Evolutionary conservation across 805 yeast genomes (phyloP).

Genomic region (Cyberlindnera euphorbiae): DNA sequence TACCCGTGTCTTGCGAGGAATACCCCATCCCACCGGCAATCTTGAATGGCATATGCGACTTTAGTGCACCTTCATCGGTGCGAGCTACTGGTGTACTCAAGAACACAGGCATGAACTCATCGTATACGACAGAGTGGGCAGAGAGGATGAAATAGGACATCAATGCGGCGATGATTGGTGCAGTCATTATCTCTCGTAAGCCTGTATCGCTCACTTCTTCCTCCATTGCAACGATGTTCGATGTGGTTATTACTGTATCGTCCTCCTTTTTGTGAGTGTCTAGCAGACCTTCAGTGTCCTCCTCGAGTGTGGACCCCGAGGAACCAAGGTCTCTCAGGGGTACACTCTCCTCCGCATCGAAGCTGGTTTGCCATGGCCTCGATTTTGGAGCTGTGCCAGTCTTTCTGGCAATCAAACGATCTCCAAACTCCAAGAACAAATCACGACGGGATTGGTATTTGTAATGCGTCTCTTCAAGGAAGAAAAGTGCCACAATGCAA

Average conservation of each 20-base stretch:
- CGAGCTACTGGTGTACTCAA: conserved; percentile 5
- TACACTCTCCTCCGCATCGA: conserved; percentile 3
- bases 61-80: conserved; percentile 13
- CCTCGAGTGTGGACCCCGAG: background rate
- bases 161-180: conserved; percentile 7
- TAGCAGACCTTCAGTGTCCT: conserved; percentile 1
- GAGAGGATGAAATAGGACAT: conserved; percentile 8
- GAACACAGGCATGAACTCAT: conserved; percentile 12
- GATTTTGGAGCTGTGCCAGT: background rate
- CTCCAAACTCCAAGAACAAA: conserved; percentile 10
- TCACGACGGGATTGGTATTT: conserved; percentile 8
- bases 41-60: conserved; percentile 42
- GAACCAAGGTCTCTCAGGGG: background rate
- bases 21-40: conserved; percentile 50
- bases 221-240: no score
- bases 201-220: background rate
- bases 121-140: conserved; percentile 8
- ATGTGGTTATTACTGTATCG: conserved; percentile 3
- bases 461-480: conserved; percentile 15
- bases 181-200: conserved; percentile 8
- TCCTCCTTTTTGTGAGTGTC: background rate
- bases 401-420: conserved; percentile 1
- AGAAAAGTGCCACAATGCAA: conserved; percentile 4
- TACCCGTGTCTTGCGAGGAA: conserved; percentile 43
- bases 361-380: conserved; percentile 11